Percentiles rank a stretch among this genome's conserved stretches.
Conservation (phyloP, 2,329 filamentous ascomycete genomes). For the Scytalidium sp. region DNA sequence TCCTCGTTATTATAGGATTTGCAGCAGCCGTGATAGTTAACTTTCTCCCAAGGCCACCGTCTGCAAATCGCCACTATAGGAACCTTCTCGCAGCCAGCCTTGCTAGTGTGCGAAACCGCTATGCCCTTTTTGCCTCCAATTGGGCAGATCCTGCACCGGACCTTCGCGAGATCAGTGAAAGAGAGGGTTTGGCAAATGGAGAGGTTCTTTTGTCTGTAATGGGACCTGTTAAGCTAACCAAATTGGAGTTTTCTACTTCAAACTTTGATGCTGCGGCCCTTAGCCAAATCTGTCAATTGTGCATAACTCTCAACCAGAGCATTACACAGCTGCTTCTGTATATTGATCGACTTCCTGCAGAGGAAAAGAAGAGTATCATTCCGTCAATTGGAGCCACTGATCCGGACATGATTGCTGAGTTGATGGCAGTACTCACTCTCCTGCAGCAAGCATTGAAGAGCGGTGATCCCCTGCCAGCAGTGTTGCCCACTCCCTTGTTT, state of each 20-base stretch:
- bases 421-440: conserved; percentile 47
- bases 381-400: conserved; percentile 37
- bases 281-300: conserved; percentile 27
- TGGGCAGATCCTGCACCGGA: conserved; percentile 22
- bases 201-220: conserved; percentile 30
- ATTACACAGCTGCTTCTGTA: conserved; percentile 33
- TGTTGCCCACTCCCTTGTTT: conserved; percentile 42
- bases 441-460: conserved; percentile 45
- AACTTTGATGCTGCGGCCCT: conserved; percentile 33
- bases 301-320: conserved; percentile 29
- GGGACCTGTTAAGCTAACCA: conserved; percentile 30
- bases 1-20: conserved; percentile 43
- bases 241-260: conserved; percentile 35
- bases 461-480: conserved; percentile 43
- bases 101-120: conserved; percentile 43
- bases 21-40: conserved; percentile 41
- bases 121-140: conserved; percentile 44
- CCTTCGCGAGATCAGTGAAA: conserved; percentile 24
- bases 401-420: conserved; percentile 41
- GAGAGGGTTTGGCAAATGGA: conserved; percentile 26
- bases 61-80: conserved; percentile 40
- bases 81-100: conserved; percentile 42
- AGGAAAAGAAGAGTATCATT: conserved; percentile 37
- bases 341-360: conserved; percentile 30
- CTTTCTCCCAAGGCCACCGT: conserved; percentile 43